These are phyloP conservation scores for Cucurbita maxima DNA, from an alignment of 306 rosid species.

Conservation along the genomic window DNA sequence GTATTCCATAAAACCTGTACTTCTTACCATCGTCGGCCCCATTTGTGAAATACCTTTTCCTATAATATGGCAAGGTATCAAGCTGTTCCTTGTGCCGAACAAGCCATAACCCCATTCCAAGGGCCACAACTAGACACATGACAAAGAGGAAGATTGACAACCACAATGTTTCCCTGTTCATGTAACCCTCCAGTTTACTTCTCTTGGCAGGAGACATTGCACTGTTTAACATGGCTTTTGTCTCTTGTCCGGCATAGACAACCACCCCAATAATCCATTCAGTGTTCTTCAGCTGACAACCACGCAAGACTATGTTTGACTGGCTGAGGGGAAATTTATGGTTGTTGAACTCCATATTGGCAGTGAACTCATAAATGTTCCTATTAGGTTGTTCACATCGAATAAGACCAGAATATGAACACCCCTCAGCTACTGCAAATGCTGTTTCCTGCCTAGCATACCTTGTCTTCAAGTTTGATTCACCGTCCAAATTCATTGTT, in stretches of 20 bases:
- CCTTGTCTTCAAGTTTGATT: conserved; percentile 93
- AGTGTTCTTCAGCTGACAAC: conserved; percentile 96
- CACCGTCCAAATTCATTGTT: conserved; percentile 98
- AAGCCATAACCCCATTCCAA: conserved; percentile 77
- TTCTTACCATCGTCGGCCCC: conserved; percentile 32
- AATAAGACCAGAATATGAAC: conserved; percentile 48
- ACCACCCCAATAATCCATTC: conserved; percentile 90
- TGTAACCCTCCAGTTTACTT: conserved; percentile 73
- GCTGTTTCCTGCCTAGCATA: conserved; percentile 84
- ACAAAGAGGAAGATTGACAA: conserved; percentile 62
- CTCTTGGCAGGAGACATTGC: conserved; percentile 89
- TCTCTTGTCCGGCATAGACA: conserved; percentile 96
- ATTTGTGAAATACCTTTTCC: conserved; percentile 37
- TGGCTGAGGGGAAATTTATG: conserved; percentile 65
- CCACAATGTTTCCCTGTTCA: conserved; percentile 93
- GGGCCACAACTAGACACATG: conserved; percentile 81
- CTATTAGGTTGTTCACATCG: conserved; percentile 83
- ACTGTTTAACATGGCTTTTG: conserved; percentile 95
- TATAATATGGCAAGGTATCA: conserved; percentile 78
- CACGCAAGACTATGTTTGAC: conserved; percentile 86
- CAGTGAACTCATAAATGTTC: conserved; percentile 85
- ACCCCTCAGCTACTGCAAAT: conserved; percentile 36
- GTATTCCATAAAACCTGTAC: conserved; percentile 70
- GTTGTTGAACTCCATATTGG: conserved; percentile 71
- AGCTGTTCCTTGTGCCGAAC: conserved; percentile 51